Evolutionary conservation across 2,329 filamentous ascomycete genomes (phyloP).

Genomic region (Botrytis tulipae): DNA sequence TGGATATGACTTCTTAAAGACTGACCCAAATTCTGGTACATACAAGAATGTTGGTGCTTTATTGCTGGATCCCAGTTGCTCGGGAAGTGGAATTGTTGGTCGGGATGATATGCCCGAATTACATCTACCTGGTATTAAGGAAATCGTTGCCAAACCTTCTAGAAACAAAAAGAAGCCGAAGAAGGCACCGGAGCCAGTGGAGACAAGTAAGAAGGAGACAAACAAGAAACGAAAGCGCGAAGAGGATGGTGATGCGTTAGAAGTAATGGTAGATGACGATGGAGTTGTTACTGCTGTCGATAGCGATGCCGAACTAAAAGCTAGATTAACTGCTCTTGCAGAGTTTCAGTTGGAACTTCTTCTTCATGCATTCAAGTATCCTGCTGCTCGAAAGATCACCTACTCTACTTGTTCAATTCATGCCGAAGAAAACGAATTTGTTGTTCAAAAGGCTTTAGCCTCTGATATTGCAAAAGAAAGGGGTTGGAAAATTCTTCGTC

Average conservation of each 20-base stretch:
- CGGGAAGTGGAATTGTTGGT: slow-evolving; percentile 90
- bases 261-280: slow-evolving; percentile 53
- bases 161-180: slow-evolving; percentile 34
- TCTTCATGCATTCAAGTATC: slow-evolving; percentile 80
- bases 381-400: slow-evolving; percentile 70
- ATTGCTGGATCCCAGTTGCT: slow-evolving; percentile 90
- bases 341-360: slow-evolving; percentile 80
- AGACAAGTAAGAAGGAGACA: slow-evolving; percentile 33
- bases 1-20: slow-evolving; percentile 77
- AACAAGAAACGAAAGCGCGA: slow-evolving; percentile 36
- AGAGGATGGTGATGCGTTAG: slow-evolving; percentile 32
- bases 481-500: slow-evolving; percentile 75
- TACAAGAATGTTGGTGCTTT: slow-evolving; percentile 75
- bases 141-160: slow-evolving; percentile 31
- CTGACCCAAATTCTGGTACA: slow-evolving; percentile 61
- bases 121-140: slow-evolving; percentile 50
- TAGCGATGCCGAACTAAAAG: slow-evolving; percentile 56
- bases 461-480: slow-evolving; percentile 63
- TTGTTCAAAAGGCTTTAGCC: slow-evolving; percentile 69
- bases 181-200: slow-evolving; percentile 27
- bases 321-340: slow-evolving; percentile 70
- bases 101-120: slow-evolving; percentile 74
- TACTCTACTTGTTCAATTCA: slow-evolving; percentile 95
- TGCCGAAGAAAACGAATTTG: slow-evolving; percentile 81
- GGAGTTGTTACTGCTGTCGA: slow-evolving; percentile 51